phyloP scores from a whole-genome alignment of 139 green algal genomes.

The Eudorina sp. region DNA sequence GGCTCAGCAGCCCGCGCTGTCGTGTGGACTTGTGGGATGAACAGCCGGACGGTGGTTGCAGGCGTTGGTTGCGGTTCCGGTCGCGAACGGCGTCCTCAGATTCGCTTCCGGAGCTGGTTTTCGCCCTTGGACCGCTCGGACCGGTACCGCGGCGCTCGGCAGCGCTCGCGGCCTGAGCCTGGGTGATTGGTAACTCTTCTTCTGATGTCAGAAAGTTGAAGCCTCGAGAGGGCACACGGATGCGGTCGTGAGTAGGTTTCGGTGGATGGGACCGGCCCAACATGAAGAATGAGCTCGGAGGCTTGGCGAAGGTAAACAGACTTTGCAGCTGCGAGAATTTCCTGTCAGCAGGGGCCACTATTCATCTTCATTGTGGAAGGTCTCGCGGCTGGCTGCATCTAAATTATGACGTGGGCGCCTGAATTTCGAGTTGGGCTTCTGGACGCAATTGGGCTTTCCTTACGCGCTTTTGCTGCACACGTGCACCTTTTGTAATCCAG shows the following conservation, averaged over 20 bases:
- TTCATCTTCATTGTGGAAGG: too few relatives aligned
- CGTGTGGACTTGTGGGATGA: neutral
- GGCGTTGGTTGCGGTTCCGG: neutral
- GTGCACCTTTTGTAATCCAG: too few relatives aligned
- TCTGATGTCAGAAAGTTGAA: neutral
- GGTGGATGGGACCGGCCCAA: neutral
- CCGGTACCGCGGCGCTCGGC: neutral
- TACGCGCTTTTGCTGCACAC: too few relatives aligned
- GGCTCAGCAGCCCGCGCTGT: neutral
- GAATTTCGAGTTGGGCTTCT: too few relatives aligned
- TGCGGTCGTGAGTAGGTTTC: neutral
- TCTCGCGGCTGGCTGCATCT: too few relatives aligned
- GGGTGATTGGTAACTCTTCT: too few relatives aligned
- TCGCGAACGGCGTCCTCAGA: neutral
- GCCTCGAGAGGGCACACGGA: neutral
- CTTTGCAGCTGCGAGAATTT: too few relatives aligned
- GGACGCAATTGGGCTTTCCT: too few relatives aligned
- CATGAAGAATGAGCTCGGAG: neutral
- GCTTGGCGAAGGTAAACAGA: too few relatives aligned
- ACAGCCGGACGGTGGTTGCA: neutral
- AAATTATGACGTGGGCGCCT: too few relatives aligned
- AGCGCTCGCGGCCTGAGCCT: neutral
- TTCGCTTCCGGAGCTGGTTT: neutral
- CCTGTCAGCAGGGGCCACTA: too few relatives aligned
- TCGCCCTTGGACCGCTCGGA: neutral